Base-by-base conservation (phyloP, 768 basidiomycete species). In the Lactarius hatsudake region DNA sequence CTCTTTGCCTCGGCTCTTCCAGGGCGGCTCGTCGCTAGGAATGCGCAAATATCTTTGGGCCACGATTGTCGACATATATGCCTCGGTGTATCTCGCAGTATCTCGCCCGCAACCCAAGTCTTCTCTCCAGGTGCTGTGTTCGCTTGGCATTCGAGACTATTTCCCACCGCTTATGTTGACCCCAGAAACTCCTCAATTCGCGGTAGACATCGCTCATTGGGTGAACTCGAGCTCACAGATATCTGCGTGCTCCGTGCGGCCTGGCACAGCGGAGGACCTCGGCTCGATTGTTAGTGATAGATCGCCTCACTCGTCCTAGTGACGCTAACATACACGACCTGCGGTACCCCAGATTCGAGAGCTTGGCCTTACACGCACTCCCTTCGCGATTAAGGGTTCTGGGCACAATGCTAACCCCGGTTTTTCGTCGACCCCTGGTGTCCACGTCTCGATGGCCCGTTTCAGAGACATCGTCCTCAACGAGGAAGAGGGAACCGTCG, bases 161-260 rank as follows among this genome's bases (percentile, higher is more conserved):
- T n/a, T 12, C n/a, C 4, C 23, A 13, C 2, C 15, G 10, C 40
- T 30, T 9, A 20, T 34, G 43, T 10, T 10, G 43, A 17, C 18
- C 34, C 10, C 45, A 59, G 63, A 26, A 0, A 53, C 63, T 20
- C 57, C 45, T 3, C 8, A 59, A 28, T 59, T 59, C 28, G 23
- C 5, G 17, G 1, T 0, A 1, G 63, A 64, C 18, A 64, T 64
- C 5, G 23, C 43, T 13, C 63, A 64, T 57, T 59, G 56, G 57
- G 34, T 20, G 23, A 59, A 64, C 30, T 59, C 63, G 5, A 59
- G 45, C 43, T 5, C 56, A 43, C 23, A 64, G 20, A 34, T 38
- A 28, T 59, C 63, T 5, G 18, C 57, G 23, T 64, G 63, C 57
- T 51, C 63, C 0, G 63, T 59, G 57, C 45, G 17, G 57, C 57